Evolutionary conservation across 2,329 filamentous ascomycete species (phyloP), one percentile per base, ranked within the genome.

Genomic region (Camillea tinctor): DNA sequence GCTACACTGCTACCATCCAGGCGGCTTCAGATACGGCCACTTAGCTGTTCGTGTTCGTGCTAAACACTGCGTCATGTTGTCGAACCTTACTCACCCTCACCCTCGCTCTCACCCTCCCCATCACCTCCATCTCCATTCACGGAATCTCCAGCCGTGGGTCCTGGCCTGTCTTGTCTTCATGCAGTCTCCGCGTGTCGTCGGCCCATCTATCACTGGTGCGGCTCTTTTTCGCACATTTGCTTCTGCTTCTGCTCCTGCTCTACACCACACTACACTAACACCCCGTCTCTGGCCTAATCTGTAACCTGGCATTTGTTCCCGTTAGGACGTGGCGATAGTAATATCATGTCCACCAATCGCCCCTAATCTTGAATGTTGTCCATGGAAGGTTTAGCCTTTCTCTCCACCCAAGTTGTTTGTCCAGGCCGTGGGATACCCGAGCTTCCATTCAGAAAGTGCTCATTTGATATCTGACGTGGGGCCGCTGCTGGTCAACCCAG

Each of bases 251-350:
- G n/a, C n/a, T n/a, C n/a, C n/a, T n/a, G n/a, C n/a, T n/a, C n/a
- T n/a, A n/a, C n/a, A n/a, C n/a, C n/a, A n/a, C n/a, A n/a, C n/a
- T n/a, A n/a, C n/a, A n/a, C 58, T 53, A 60, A 63, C 60, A 63
- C 58, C 60, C n/a, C 44, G 36, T 30, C 40, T 56, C 17, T 19
- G 36, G 36, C 17, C 20, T 24, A 21, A 56, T 24, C 21, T n/a
- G 21, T 15, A 44, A 58, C 52, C 60, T 61, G 61, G 65, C 62
- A n/a, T n/a, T n/a, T n/a, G n/a, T n/a, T n/a, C 57, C 54, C 58
- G 55, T 60, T 66, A 63, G 74, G 72, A 77, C 75, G 75, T 78
- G 76, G 75, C 74, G 72, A 74, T 71, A 74, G 69, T 74, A 68
- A 69, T 67, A 63, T 65, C 61, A 54, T 59, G 66, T 68, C 69